A percentile compares a stretch with the other conserved stretches of the same genome.
These are phyloP conservation scores for Plectosphaerella plurivora DNA, from an alignment of 2,329 filamentous ascomycete species.

Conservation along the genomic window DNA sequence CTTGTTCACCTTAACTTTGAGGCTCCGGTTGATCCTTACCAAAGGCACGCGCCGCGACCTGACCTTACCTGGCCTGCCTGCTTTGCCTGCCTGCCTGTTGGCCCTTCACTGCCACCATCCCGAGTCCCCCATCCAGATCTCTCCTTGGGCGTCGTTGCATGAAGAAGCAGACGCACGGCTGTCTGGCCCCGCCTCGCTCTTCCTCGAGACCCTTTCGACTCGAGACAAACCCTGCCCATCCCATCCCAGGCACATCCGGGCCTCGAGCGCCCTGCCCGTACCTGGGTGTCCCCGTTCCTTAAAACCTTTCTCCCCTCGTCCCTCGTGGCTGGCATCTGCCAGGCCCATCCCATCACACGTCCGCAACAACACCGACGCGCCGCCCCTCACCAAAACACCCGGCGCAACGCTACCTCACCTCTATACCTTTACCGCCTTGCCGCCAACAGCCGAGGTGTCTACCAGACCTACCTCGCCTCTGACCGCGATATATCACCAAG, in stretches of 20 bases:
- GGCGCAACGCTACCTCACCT: no score
- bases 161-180: background rate
- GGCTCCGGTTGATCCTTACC: conserved; percentile 9
- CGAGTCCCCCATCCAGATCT: conserved; percentile 5
- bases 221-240: background rate
- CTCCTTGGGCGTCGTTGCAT: conserved; percentile 1
- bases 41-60: conserved; percentile 10
- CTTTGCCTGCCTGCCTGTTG: conserved; percentile 1
- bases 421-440: no score
- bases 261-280: background rate
- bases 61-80: conserved; percentile 8
- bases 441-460: no score
- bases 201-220: background rate
- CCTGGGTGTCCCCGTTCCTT: background rate
- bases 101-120: conserved; percentile 8
- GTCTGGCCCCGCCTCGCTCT: background rate
- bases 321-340: background rate
- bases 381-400: background rate
- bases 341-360: background rate
- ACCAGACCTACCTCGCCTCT: no score
- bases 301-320: conserved; percentile 7
- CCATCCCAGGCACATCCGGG: background rate
- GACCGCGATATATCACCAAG: no score
- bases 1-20: conserved; percentile 15
- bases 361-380: background rate